phyloP scores from a whole-genome alignment of 2,329 filamentous ascomycete genomes.

The Chaetomium globosum region DNA sequence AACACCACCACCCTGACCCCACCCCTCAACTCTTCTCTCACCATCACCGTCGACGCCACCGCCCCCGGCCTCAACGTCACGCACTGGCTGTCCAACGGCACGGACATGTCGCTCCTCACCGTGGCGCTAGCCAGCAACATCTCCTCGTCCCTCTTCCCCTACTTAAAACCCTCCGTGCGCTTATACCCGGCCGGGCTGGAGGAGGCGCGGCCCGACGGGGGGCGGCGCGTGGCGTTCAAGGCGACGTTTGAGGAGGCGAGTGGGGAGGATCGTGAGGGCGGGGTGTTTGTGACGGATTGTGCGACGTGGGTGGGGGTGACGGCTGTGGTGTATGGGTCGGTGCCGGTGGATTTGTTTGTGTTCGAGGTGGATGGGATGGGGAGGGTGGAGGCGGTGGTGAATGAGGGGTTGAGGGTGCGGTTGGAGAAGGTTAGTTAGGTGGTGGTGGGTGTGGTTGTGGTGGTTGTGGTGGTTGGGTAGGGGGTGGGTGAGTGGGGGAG shows the following conservation, averaged over 20 bases:
- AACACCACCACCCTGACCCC: not conserved
- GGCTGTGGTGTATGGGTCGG: slow-evolving; percentile 34
- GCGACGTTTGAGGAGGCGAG: slow-evolving; percentile 42
- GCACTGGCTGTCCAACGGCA: slow-evolving; percentile 43
- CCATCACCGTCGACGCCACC: slow-evolving; percentile 36
- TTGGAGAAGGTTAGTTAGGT: slow-evolving; percentile 31
- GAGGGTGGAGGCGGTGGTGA: slow-evolving; percentile 35
- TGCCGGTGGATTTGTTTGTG: slow-evolving; percentile 38
- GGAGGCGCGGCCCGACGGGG: slow-evolving; percentile 34
- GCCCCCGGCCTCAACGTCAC: slow-evolving; percentile 39
- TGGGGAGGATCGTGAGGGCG: slow-evolving; percentile 5
- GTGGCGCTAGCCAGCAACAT: slow-evolving; percentile 35
- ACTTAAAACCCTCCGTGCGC: slow-evolving; percentile 38
- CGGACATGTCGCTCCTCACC: slow-evolving; percentile 38
- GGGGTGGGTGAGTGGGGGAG: not conserved
- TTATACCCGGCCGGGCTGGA: slow-evolving; percentile 43
- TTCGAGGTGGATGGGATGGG: slow-evolving; percentile 36
- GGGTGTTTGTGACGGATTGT: slow-evolving; percentile 35
- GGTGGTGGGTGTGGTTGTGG: not conserved
- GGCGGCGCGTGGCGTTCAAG: slow-evolving; percentile 41
- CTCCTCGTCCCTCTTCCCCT: slow-evolving; percentile 33
- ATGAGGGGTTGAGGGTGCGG: slow-evolving; percentile 36
- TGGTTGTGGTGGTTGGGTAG: not conserved
- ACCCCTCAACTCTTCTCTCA: slow-evolving; percentile 40
- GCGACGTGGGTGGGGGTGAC: slow-evolving; percentile 36